Evolutionary conservation across 805 yeast species (phyloP), one percentile per base, ranked within the genome.

Genomic region (Candida railenensis): DNA sequence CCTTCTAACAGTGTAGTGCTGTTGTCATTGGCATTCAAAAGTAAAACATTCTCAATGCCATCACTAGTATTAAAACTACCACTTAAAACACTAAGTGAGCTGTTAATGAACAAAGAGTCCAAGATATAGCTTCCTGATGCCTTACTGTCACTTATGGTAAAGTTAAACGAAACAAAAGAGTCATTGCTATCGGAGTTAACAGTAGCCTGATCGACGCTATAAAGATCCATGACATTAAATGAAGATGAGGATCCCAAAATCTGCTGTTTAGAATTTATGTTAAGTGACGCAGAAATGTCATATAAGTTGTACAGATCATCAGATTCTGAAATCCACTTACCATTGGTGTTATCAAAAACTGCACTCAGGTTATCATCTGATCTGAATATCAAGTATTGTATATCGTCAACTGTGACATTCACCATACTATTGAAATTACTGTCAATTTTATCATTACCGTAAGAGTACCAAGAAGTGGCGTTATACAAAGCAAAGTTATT

Each of bases 11-110:
- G 33, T 9, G 42, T 22, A 21, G 34, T 22, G 9, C 19, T 22
- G 14, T 22, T 25, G 34, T 58, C 42, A 36, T 55, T 56, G 14
- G n/a, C 39, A 16, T 50, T 49, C 4, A 76, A 38, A 41, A 72
- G 56, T 0, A 66, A 73, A n/a, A 71, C 48, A 39, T 69, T 63
- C 9, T 48, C 39, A 1, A 55, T 53, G 2, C 53, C 48, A 22
- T 51, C 37, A 5, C 45, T 39, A 5, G 72, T 71, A 7, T 56
- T 59, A 55, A 84, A 82, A 2, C 66, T 61, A 18, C 92, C 94
- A 7, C 87, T 90, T 42, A 86, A 63, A 0, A 78, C 76, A 36
- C 82, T 66, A 9, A 75, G 49, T 0, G 82, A 59, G 11, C 67
- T 67, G 58, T 87, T 84, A 28, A 78, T 58, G 46, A 71, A 76